Evolutionary conservation across 75 land plant species (phyloP).

Genomic region (Pseudotsuga menziesii): DNA sequence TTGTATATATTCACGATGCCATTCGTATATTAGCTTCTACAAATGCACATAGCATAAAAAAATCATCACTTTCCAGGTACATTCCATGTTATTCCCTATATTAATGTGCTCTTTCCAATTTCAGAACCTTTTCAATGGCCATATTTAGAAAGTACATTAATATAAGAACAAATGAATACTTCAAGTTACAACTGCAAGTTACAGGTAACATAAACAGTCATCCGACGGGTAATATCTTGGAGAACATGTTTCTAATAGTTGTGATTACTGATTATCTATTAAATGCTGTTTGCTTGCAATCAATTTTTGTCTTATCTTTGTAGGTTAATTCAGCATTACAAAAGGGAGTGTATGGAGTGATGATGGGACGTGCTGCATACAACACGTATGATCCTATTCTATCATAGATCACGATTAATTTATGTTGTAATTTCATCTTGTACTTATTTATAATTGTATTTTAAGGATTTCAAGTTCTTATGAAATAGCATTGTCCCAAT

Average conservation of each 20-base stretch:
- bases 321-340: conserved; percentile 65
- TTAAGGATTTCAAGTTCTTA: background rate
- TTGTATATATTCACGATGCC: background rate
- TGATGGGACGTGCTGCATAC: conserved; percentile 97
- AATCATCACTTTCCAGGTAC: background rate
- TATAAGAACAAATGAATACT: background rate
- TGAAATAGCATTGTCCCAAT: background rate
- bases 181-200: conserved; percentile 1
- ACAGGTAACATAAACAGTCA: too few species aligned
- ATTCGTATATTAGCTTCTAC: background rate
- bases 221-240: too few species aligned
- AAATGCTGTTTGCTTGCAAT: too few species aligned
- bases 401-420: background rate
- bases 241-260: too few species aligned
- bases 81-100: background rate
- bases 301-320: too few species aligned
- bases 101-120: background rate
- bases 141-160: background rate
- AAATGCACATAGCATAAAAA: background rate
- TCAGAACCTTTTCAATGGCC: background rate
- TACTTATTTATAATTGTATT: background rate
- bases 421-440: background rate
- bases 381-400: conserved; percentile 46
- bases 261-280: too few species aligned
- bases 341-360: conserved; percentile 82